These are phyloP conservation scores for Mucor indicus DNA, from an alignment of 371 early-diverging fungal species.

Conservation along the genomic window DNA sequence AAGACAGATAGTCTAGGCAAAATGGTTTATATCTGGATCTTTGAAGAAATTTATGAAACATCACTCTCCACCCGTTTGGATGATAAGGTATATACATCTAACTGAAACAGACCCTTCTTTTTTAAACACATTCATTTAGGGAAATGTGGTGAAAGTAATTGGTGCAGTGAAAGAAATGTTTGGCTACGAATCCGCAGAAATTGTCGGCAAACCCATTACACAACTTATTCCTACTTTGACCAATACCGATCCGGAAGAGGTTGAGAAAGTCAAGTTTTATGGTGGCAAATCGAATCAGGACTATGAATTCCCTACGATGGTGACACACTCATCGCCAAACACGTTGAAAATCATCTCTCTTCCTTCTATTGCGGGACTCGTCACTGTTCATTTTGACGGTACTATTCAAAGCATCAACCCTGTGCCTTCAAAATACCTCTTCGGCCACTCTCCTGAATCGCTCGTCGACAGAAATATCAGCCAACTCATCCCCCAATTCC, in stretches of 20 bases:
- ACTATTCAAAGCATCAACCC: slow-evolving; percentile 51
- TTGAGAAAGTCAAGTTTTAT: slow-evolving; percentile 60
- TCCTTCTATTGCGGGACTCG: slow-evolving; percentile 61
- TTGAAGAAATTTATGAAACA: slow-evolving; percentile 57
- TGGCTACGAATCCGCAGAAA: slow-evolving; percentile 37
- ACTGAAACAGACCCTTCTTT: no score
- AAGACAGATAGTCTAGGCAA: slow-evolving; percentile 32
- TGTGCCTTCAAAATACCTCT: slow-evolving; percentile 68
- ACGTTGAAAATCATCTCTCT: slow-evolving; percentile 63
- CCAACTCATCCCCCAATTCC: slow-evolving; percentile 60
- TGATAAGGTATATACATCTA: no score
- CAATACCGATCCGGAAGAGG: slow-evolving; percentile 34
- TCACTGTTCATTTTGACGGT: slow-evolving; percentile 53
- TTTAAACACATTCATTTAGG: background rate
- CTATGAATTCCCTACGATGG: slow-evolving; percentile 57
- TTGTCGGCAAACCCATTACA: slow-evolving; percentile 40
- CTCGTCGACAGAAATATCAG: slow-evolving; percentile 53
- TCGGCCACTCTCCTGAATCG: slow-evolving; percentile 45
- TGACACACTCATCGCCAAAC: no score
- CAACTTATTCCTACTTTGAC: slow-evolving; percentile 41
- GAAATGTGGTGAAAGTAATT: slow-evolving; percentile 36
- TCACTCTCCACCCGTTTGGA: slow-evolving; percentile 34
- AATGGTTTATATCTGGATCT: slow-evolving; percentile 54
- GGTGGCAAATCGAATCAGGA: slow-evolving; percentile 58
- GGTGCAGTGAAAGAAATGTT: slow-evolving; percentile 47